phyloP scores from a whole-genome alignment of 495 filamentous ascomycete species.

The Cryomyces minteri region DNA sequence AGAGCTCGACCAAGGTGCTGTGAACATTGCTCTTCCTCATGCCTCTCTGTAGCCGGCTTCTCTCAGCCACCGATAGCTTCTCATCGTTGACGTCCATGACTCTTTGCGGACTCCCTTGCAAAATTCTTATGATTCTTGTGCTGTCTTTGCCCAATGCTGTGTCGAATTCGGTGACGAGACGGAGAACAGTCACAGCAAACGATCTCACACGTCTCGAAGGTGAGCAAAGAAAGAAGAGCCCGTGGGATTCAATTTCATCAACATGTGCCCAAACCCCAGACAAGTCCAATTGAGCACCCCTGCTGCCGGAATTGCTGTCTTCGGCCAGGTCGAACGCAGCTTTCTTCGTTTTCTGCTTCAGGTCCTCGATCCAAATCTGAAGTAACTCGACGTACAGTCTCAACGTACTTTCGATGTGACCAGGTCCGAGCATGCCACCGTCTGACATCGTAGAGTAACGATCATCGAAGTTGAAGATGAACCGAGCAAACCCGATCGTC shows the following conservation, averaged over 20 bases:
- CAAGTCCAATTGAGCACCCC: conserved; percentile 61
- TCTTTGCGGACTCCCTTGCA: conserved; percentile 74
- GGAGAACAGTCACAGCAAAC: conserved; percentile 81
- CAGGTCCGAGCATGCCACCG: conserved; percentile 86
- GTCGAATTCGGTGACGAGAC: conserved; percentile 88
- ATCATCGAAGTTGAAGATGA: conserved; percentile 96
- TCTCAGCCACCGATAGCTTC: conserved; percentile 76
- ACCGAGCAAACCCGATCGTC: conserved; percentile 87
- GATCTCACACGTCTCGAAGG: conserved; percentile 77
- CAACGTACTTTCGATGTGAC: conserved; percentile 87
- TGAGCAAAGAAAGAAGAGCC: conserved; percentile 95
- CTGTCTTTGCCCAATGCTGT: conserved; percentile 67
- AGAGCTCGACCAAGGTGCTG: conserved; percentile 80
- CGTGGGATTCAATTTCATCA: conserved; percentile 92
- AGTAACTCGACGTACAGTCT: conserved; percentile 85
- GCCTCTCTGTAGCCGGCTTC: conserved; percentile 80
- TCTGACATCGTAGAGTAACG: conserved; percentile 96
- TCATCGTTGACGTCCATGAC: conserved; percentile 90
- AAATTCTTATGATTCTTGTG: conserved; percentile 67
- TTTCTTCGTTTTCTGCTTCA: conserved; percentile 67
- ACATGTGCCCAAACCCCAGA: conserved; percentile 80
- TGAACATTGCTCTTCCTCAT: conserved; percentile 68
- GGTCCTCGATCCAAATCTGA: conserved; percentile 93
- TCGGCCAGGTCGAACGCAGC: conserved; percentile 44
- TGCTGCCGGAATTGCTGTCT: conserved; percentile 32